Base-by-base conservation (phyloP, 1,284 basidiomycete genomes). In the Marasmius sp. region DNA sequence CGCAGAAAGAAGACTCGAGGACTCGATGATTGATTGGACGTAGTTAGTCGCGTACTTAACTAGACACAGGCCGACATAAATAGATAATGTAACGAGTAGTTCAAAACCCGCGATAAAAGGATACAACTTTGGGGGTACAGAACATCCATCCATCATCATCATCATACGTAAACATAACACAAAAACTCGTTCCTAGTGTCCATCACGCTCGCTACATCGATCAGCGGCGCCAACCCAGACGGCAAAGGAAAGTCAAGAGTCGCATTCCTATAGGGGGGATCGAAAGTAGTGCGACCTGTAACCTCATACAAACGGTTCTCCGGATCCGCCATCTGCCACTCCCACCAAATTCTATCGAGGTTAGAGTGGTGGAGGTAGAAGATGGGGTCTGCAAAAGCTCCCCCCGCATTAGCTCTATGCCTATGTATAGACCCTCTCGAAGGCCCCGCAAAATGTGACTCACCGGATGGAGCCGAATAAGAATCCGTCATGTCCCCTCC, bases 401-500 rank as follows among this genome's bases (percentile, higher is more conserved):
- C 50, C 38, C 18, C n/a, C 14, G 64, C 38, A 61, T 64, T 12
- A 62, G 16, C n/a, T n/a, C n/a, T n/a, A n/a, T n/a, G n/a, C 62
- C 60, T 39, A 9, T 33, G 37, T 8, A 39, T 6, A 27, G 38
- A 27, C n/a, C n/a, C n/a, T n/a, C n/a, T 27, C 33, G n/a, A 4
- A 47, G 27, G 33, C 51, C 43, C 18, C 37, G 49, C 16, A n/a
- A 59, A 70, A 39, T 22, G 2, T 22, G 2, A 27, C 27, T 27
- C 5, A 75, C 76, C 76, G 63, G 72, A 74, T 10, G 75, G 75
- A 52, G 76, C 77, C 1, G 75, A 74, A 61, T 70, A 75, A 3
- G 67, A 60, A 61, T 78, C 70, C 0, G 63, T 66, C 71, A 77
- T 73, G 6, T 77, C 76, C 1, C 77, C 77, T 12, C 74, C 75